Evolutionary conservation across 177 flowering plant genomes (phyloP).

Genomic region (Vitis hybrid): DNA sequence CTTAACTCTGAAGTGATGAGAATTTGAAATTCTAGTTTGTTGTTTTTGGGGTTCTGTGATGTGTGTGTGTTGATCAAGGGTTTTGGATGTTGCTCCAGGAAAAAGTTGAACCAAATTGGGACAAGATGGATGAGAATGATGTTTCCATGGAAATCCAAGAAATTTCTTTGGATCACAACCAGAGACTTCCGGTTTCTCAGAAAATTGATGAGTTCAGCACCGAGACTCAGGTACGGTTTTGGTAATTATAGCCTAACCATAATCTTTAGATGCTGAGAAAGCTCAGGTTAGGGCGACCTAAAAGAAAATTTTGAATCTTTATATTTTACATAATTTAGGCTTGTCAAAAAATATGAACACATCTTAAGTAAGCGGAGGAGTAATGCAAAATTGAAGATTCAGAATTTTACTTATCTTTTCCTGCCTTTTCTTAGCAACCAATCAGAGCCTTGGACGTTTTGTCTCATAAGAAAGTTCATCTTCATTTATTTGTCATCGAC

Average conservation of each 20-base stretch:
- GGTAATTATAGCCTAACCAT: background rate
- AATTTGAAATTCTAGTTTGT: background rate
- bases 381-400: no score
- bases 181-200: slow-evolving; percentile 44
- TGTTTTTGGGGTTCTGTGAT: background rate
- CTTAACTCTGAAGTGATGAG: no score
- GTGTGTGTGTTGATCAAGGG: background rate
- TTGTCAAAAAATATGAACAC: no score
- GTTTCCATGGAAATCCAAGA: slow-evolving; percentile 22
- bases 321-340: no score
- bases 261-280: no score
- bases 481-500: background rate
- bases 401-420: no score
- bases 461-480: no score
- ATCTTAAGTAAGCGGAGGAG: no score
- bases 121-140: slow-evolving; percentile 24
- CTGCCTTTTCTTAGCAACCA: no score
- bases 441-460: no score
- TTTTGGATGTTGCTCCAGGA: slow-evolving; percentile 19
- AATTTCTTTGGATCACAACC: slow-evolving; percentile 29
- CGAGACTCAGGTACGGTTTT: slow-evolving; percentile 45
- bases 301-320: no score
- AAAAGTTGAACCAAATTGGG: slow-evolving; percentile 10
- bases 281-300: no score
- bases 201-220: slow-evolving; percentile 43